Evolutionary conservation across 768 basidiomycete species (phyloP).

Genomic region (Lactifluus hygrophoroides): DNA sequence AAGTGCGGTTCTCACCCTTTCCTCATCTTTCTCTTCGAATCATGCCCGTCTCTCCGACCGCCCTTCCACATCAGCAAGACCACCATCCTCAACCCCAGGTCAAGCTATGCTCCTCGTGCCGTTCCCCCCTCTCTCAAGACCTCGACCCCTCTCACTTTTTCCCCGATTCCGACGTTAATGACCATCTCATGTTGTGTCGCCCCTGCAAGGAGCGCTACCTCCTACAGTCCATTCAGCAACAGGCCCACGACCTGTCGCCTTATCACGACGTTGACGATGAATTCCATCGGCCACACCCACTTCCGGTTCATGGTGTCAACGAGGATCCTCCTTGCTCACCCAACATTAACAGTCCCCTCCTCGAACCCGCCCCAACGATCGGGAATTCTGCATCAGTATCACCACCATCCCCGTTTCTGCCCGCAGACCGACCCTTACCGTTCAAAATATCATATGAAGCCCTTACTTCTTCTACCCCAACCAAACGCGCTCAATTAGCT

Average conservation of each 20-base stretch:
- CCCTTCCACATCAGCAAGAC: slow-evolving; percentile 15
- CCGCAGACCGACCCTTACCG: slow-evolving; percentile 5
- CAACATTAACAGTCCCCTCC: background rate
- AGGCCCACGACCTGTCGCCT: background rate
- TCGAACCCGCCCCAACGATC: background rate
- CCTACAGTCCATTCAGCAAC: slow-evolving; percentile 9
- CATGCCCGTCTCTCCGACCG: slow-evolving; percentile 9
- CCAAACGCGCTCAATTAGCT: slow-evolving; percentile 28
- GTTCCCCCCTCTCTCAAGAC: slow-evolving; percentile 18
- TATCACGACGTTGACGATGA: slow-evolving; percentile 1
- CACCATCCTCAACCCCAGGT: slow-evolving; percentile 9
- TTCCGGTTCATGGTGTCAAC: slow-evolving; percentile 2
- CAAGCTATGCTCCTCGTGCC: slow-evolving; percentile 18
- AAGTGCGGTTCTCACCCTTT: background rate
- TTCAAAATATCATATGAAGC: background rate
- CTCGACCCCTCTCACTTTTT: slow-evolving; percentile 12
- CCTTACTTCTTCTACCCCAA: slow-evolving; percentile 29
- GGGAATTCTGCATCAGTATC: slow-evolving; percentile 3
- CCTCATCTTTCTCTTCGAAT: background rate
- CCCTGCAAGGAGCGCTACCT: slow-evolving; percentile 14
- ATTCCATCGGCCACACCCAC: background rate
- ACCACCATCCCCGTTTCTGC: background rate
- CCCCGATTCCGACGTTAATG: slow-evolving; percentile 13
- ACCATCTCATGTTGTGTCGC: slow-evolving; percentile 16
- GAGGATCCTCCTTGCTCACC: slow-evolving; percentile 3